These are phyloP conservation scores for Lenzites betulinus DNA, from an alignment of 768 basidiomycete genomes.

Conservation along the genomic window DNA sequence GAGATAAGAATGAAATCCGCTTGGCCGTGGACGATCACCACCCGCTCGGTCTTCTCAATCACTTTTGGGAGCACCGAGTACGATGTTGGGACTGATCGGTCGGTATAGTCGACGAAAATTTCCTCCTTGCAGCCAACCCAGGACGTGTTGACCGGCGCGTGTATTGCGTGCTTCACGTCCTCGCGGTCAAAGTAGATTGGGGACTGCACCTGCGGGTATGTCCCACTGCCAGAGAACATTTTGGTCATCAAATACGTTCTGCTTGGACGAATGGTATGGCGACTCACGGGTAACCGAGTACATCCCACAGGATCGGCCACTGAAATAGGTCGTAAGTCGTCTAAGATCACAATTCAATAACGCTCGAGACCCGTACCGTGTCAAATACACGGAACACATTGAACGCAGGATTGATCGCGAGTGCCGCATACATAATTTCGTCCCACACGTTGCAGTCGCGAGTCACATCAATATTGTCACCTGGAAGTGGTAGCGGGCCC, in stretches of 20 bases:
- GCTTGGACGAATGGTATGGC: neutral
- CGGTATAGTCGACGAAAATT: conserved; percentile 57
- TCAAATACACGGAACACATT: conserved; percentile 79
- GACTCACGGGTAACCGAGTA: conserved; percentile 72
- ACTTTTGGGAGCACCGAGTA: conserved; percentile 71
- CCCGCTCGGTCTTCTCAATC: conserved; percentile 71
- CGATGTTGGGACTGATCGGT: conserved; percentile 60
- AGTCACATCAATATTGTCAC: conserved; percentile 47
- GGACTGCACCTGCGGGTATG: conserved; percentile 47
- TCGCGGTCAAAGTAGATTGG: conserved; percentile 71
- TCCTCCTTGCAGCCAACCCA: conserved; percentile 67
- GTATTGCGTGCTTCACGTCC: conserved; percentile 72
- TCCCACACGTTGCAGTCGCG: conserved; percentile 70
- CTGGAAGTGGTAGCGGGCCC: conserved; percentile 62
- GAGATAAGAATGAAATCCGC: conserved; percentile 75
- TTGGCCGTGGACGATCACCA: conserved; percentile 71
- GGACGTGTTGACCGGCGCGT: conserved; percentile 59
- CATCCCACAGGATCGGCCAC: conserved; percentile 75
- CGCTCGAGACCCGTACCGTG: conserved; percentile 41
- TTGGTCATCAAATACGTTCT: no score
- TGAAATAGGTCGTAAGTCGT: conserved; percentile 5
- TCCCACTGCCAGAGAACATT: conserved; percentile 14
- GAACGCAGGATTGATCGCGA: conserved; percentile 72
- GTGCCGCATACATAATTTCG: conserved; percentile 61
- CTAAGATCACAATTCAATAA: neutral